These are phyloP conservation scores for Cymbopogon citratus DNA, from an alignment of 176 grass and related monocot species.

Conservation along the genomic window DNA sequence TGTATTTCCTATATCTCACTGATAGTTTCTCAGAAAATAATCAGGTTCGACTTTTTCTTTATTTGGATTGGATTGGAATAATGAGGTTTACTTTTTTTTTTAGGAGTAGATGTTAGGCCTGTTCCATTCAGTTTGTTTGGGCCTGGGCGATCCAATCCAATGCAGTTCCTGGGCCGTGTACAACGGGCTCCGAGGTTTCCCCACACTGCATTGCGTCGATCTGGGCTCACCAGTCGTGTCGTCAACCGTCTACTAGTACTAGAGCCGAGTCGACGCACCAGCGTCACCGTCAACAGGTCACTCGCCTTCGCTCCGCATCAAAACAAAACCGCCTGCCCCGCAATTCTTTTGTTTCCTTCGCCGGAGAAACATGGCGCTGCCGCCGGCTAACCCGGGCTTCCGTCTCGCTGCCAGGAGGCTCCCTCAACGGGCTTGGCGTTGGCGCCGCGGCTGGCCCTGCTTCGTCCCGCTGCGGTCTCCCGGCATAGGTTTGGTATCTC, in stretches of 20 bases:
- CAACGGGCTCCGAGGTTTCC: not conserved
- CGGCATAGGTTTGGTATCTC: conserved; percentile 14
- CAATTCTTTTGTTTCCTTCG: too few relatives aligned
- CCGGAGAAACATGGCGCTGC: conserved; percentile 3
- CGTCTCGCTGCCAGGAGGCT: conserved; percentile 4
- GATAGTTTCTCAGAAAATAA: too few relatives aligned
- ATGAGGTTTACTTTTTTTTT: too few relatives aligned
- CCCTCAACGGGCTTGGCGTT: not conserved
- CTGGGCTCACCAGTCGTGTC: too few relatives aligned
- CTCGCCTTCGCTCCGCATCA: too few relatives aligned
- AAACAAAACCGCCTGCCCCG: too few relatives aligned
- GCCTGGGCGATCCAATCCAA: not conserved
- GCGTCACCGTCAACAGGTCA: not conserved
- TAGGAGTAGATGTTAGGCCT: too few relatives aligned
- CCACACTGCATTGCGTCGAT: not conserved
- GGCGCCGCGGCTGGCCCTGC: not conserved
- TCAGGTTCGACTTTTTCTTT: too few relatives aligned
- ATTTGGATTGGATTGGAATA: too few relatives aligned
- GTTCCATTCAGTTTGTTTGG: not conserved
- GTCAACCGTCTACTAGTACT: too few relatives aligned
- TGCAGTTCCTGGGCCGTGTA: not conserved
- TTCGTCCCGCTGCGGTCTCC: not conserved
- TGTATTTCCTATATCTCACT: too few relatives aligned
- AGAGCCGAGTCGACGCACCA: not conserved
- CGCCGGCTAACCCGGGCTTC: conserved; percentile 10